Evolutionary conservation across 345 rosid genomes (phyloP).

Genomic region (Nephelium lappaceum): DNA sequence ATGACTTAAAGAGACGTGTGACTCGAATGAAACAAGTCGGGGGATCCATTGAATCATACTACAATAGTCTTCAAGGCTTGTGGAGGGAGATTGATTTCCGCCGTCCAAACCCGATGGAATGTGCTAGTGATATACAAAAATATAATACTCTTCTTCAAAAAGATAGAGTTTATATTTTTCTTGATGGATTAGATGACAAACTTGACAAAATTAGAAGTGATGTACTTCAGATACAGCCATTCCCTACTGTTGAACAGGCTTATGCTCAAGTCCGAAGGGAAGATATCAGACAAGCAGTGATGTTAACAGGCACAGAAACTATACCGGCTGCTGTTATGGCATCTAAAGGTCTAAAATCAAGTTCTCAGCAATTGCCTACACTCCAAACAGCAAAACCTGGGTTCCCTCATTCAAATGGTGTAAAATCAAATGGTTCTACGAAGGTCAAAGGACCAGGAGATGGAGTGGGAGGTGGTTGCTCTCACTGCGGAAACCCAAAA

Average conservation of each 20-base stretch:
- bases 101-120: conserved; percentile 5
- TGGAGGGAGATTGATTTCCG: conserved; percentile 6
- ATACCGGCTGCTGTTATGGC: background rate
- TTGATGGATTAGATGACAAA: conserved; percentile 6
- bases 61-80: conserved; percentile 6
- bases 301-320: too few relatives aligned
- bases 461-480: background rate
- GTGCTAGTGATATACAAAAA: background rate
- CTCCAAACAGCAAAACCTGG: background rate
- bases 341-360: background rate
- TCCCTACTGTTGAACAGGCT: too few relatives aligned
- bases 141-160: background rate
- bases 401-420: background rate
- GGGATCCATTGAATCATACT: conserved; percentile 3
- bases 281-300: too few relatives aligned
- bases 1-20: background rate
- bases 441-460: background rate
- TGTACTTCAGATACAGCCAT: too few relatives aligned
- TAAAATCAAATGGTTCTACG: background rate
- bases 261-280: too few relatives aligned
- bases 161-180: background rate
- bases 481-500: background rate
- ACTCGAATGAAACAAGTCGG: background rate
- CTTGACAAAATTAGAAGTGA: background rate
- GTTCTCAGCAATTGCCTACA: background rate